Conservation (phyloP, 2,329 filamentous ascomycete species). For the Trichoderma pleuroti region DNA sequence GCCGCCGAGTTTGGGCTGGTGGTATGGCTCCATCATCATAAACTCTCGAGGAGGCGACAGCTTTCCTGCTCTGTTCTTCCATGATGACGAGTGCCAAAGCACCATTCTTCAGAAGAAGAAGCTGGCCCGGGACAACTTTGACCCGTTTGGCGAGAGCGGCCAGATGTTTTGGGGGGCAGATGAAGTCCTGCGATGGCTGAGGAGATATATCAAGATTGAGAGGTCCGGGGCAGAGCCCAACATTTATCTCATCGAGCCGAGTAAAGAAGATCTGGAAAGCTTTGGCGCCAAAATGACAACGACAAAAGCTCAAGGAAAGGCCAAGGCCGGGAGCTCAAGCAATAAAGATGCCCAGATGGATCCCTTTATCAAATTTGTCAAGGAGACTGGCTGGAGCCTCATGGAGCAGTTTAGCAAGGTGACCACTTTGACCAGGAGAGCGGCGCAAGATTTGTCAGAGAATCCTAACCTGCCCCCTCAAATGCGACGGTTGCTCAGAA, state of each 20-base stretch:
- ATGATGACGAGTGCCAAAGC: constrained; percentile 93
- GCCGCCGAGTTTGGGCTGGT: constrained; percentile 93
- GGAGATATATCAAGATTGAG: constrained; percentile 77
- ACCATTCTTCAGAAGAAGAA: constrained; percentile 93
- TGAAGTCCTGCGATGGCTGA: constrained; percentile 88
- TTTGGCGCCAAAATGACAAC: constrained; percentile 63
- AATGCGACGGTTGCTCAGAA: constrained; percentile 76
- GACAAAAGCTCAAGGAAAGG: constrained; percentile 25
- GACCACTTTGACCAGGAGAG: constrained; percentile 88
- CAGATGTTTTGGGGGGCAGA: constrained; percentile 97
- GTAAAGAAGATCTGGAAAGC: constrained; percentile 73
- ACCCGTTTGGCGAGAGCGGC: constrained; percentile 81
- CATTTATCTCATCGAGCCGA: constrained; percentile 86
- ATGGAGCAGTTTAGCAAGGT: constrained; percentile 97
- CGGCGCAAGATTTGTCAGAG: constrained; percentile 86
- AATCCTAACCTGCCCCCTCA: constrained; percentile 90
- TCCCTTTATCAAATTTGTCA: constrained; percentile 86
- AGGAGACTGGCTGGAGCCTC: constrained; percentile 93
- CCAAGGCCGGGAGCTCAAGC: constrained; percentile 37
- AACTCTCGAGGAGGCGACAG: constrained; percentile 88
- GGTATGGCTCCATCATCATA: constrained; percentile 94
- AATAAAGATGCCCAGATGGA: constrained; percentile 75
- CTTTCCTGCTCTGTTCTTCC: constrained; percentile 95
- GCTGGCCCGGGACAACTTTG: constrained; percentile 76
- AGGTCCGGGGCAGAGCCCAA: constrained; percentile 82